Percentiles rank a stretch among this genome's conserved stretches.
phyloP scores from a whole-genome alignment of 192 early-diverging fungal species.

The Dispira simplex region DNA sequence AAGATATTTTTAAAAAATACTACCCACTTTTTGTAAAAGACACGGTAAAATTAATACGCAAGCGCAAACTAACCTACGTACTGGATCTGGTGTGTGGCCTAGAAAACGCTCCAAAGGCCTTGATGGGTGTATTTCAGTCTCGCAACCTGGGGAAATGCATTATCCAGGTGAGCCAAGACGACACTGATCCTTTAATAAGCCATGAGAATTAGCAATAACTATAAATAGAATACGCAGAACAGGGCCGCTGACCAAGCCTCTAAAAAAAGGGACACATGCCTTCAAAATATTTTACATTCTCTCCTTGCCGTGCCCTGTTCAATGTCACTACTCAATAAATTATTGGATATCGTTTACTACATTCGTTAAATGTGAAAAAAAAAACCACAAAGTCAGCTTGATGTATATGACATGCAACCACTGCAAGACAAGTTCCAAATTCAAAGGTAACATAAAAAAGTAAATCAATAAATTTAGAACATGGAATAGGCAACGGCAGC shows the following conservation, averaged over 20 bases:
- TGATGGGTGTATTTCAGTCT: constrained; percentile 43
- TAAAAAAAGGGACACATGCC: too few species aligned
- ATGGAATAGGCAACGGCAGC: background rate
- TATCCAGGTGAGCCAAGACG: constrained; percentile 24
- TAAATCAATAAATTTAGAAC: background rate
- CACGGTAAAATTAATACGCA: constrained; percentile 32
- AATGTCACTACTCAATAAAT: too few species aligned
- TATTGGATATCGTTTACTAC: too few species aligned
- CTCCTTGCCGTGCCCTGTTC: too few species aligned
- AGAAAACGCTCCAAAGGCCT: constrained; percentile 40
- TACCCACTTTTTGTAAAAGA: constrained; percentile 35
- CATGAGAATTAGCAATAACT: too few species aligned
- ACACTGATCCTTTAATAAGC: background rate
- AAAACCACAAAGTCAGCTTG: too few species aligned
- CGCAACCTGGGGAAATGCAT: constrained; percentile 54
- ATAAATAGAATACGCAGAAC: too few species aligned
- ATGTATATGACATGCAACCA: too few species aligned
- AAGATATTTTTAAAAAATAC: constrained; percentile 26
- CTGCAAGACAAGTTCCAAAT: too few species aligned
- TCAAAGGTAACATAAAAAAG: background rate
- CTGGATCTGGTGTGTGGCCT: constrained; percentile 43
- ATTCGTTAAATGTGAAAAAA: too few species aligned
- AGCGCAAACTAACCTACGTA: constrained; percentile 41
- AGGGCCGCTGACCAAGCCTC: too few species aligned
- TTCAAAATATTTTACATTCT: too few species aligned